Evolutionary conservation across 1,284 basidiomycete genomes (phyloP).

Genomic region (Trametes versicolor): DNA sequence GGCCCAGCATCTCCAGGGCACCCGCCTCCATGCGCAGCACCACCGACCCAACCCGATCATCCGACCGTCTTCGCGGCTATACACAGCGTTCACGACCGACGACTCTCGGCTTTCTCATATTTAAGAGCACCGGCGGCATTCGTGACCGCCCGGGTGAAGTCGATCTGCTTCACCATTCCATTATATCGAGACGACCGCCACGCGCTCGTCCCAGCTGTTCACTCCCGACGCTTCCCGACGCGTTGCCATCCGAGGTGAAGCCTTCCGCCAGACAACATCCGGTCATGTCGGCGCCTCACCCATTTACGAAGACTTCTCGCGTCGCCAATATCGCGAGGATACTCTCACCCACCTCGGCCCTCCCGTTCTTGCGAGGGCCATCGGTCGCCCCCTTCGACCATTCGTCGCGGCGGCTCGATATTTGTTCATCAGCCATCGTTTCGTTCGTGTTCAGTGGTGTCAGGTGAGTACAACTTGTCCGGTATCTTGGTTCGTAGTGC

Average conservation of each 20-base stretch:
- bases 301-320: neutral
- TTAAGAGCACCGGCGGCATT: constrained; percentile 7
- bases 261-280: neutral
- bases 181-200: neutral
- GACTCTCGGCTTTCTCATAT: constrained; percentile 6
- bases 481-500: no score
- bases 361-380: neutral
- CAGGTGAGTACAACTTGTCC: no score
- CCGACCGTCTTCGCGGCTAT: neutral
- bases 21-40: no score
- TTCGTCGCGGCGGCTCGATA: neutral
- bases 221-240: no score
- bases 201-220: neutral
- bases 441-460: neutral
- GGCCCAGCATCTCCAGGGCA: no score
- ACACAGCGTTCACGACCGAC: constrained; percentile 2
- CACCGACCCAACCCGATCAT: no score
- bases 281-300: neutral
- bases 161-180: neutral
- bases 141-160: constrained; percentile 11
- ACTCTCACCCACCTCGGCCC: neutral
- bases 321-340: neutral
- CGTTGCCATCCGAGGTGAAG: neutral
- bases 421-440: neutral
- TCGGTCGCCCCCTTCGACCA: neutral